Evolutionary conservation across 1,139 yeast species (phyloP), one percentile per base, ranked within the genome.

Genomic region (Taphrina deformans): DNA sequence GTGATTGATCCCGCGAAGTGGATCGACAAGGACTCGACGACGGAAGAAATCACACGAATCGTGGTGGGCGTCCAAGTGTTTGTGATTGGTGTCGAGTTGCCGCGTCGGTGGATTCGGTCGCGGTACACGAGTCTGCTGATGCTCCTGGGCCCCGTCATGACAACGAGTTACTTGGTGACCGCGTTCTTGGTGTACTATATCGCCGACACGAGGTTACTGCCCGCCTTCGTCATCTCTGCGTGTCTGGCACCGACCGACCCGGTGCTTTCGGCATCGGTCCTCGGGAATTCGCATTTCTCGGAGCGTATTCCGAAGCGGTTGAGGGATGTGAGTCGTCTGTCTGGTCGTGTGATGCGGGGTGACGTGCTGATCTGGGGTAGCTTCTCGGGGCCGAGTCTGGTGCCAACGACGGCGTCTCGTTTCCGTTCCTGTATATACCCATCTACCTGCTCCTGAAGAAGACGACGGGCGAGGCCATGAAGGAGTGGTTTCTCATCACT

Each of bases 1-100:
- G 40, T 50, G 16, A 59, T 59, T 16, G 63, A 59, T 73, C 99
- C 99, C 0, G 97, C 91, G 74, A 79, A 96, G 70, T 82, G 91
- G 73, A 88, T 93, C 61, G 99, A 93, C 75, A 33, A 38, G 50
- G 63, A 59, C 18, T 40, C 55, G 27, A 35, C 50, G 41, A 59
- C 56, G 46, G 63, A 59, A 29, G 63, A 59, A 31, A 27, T 59
- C 21, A 52, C 63, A 18, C 55, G 63, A 31, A 50, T 59, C 56
- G 56, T 59, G 14, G 56, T 50, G 2, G 63, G 63, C 31, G 35
- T 59, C 1, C 63, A 59, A 40, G 63, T 59, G 18, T 59, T 59
- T 40, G 53, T 27, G 31, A 50, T 59, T 40, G 63, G 63, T 38
- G 46, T 59, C 18, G 63, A 59, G 31, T 29, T 59, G n/a, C 63